Percentiles rank a stretch among this genome's conserved stretches.
Conservation (phyloP, 225 moss, liverwort and hornwort genomes). For the Anthoceros angustus region DNA sequence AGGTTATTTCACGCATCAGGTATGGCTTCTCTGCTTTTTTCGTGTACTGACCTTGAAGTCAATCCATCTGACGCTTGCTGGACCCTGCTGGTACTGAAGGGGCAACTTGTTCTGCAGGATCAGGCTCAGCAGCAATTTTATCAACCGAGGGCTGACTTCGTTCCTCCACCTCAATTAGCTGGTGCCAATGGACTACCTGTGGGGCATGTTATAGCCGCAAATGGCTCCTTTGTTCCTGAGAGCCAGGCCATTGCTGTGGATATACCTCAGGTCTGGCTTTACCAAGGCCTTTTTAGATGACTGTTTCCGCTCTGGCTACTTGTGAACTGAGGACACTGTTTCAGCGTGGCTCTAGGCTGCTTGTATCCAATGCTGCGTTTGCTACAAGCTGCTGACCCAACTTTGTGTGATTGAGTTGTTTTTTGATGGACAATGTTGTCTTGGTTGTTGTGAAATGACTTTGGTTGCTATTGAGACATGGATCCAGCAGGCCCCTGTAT, state of each 20-base stretch:
- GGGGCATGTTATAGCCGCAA: slow-evolving; percentile 34
- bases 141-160: background rate
- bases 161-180: slow-evolving; percentile 4
- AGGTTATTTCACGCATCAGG: slow-evolving; percentile 16
- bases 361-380: background rate
- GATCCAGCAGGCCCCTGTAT: background rate
- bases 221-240: slow-evolving; percentile 41
- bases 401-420: background rate
- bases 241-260: slow-evolving; percentile 39
- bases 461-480: background rate
- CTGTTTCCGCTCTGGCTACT: background rate
- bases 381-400: background rate
- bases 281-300: background rate
- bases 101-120: background rate
- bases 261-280: slow-evolving; percentile 52
- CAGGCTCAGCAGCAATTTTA: slow-evolving; percentile 1
- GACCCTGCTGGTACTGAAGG: background rate
- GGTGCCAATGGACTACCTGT: slow-evolving; percentile 18
- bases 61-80: background rate
- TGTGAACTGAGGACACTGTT: background rate
- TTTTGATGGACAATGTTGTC: background rate
- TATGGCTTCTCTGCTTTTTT: background rate
- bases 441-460: background rate
- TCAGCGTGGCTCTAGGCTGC: background rate
- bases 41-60: background rate